A percentile compares a stretch with the other conserved stretches of the same genome.
Conservation (phyloP, 2,329 filamentous ascomycete genomes). For the Sclerotinia trifoliorum region DNA sequence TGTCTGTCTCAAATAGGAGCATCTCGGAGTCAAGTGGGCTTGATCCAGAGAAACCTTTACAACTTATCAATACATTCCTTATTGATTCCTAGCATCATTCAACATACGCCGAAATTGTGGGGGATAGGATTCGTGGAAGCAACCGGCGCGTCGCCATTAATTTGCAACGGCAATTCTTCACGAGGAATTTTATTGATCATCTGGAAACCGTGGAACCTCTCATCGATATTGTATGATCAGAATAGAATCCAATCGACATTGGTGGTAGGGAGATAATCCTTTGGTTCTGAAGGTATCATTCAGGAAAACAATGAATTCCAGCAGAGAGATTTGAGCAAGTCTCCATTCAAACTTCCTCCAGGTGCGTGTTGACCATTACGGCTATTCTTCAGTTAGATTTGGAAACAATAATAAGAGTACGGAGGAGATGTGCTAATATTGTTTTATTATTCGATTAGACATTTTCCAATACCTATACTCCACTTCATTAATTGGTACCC, state of each 20-base stretch:
- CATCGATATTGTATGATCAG: neutral
- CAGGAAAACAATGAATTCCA: conserved; percentile 7
- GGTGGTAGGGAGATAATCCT: neutral
- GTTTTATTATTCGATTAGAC: conserved; percentile 12
- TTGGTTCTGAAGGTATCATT: neutral
- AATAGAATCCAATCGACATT: neutral
- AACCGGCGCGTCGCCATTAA: conserved; percentile 5
- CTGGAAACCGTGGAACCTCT: neutral
- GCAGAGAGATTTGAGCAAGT: conserved; percentile 16
- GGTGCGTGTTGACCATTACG: neutral
- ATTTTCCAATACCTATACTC: conserved; percentile 13
- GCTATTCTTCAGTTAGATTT: neutral
- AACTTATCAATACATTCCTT: neutral
- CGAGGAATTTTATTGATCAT: neutral
- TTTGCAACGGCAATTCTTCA: neutral
- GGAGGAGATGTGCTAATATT: conserved; percentile 13
- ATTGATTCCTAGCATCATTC: neutral
- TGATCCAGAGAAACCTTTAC: neutral
- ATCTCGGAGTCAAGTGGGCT: conserved; percentile 7
- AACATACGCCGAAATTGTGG: neutral
- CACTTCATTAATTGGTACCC: neutral
- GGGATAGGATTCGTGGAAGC: neutral
- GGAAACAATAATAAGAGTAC: neutral
- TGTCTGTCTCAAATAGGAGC: conserved; percentile 15
- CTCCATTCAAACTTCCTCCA: neutral